These are phyloP conservation scores for Fusarium haematococcum DNA, from an alignment of 2,329 filamentous ascomycete species.

Conservation along the genomic window DNA sequence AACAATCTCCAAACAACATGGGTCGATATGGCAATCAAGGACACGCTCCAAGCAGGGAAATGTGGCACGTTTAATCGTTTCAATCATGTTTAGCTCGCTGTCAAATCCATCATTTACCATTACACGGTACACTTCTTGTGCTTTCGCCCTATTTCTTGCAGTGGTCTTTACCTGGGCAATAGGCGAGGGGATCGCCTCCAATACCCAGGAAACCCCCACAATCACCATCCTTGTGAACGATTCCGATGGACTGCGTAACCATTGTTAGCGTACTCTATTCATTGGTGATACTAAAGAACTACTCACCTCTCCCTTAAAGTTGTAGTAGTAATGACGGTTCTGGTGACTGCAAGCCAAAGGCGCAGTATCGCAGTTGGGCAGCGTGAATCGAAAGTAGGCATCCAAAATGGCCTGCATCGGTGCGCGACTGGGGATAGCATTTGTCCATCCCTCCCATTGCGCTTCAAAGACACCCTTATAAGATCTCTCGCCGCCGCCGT, in stretches of 20 bases:
- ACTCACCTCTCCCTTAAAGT: conserved; percentile 8
- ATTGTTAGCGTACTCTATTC: background rate
- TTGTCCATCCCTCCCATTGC: background rate
- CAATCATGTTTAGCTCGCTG: background rate
- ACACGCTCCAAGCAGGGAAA: background rate
- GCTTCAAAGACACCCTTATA: background rate
- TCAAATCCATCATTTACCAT: background rate
- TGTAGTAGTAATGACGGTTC: conserved; percentile 10
- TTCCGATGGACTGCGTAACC: background rate
- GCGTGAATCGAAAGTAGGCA: background rate
- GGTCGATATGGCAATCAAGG: background rate
- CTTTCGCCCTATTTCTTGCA: background rate
- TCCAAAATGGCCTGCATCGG: background rate
- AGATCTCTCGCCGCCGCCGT: background rate
- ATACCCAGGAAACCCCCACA: background rate
- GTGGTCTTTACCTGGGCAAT: background rate
- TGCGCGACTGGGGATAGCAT: background rate
- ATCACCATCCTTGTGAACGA: conserved; percentile 6
- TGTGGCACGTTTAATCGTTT: background rate
- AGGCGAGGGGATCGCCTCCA: background rate
- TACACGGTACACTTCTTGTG: background rate
- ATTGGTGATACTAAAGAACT: no score
- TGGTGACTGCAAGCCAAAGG: background rate
- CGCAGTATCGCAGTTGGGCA: conserved; percentile 1
- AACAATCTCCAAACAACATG: background rate